Base-by-base conservation (phyloP, 1,139 yeast genomes). In the Candida sanyaensis region DNA sequence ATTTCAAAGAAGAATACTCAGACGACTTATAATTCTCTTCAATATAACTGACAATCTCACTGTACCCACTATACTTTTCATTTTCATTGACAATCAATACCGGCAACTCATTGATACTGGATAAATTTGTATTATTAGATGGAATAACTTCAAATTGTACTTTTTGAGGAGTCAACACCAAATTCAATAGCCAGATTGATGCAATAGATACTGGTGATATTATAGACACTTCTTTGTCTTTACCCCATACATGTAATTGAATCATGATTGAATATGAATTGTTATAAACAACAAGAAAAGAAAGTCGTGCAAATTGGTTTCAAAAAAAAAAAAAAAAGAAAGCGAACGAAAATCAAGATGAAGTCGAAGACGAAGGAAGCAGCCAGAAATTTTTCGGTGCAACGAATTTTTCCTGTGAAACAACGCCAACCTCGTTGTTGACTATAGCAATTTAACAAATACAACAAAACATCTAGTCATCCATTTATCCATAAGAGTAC, bases 221-320 rank as follows among this genome's bases (percentile, higher is more conserved):
- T 23, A 72, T 55, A 6, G 78, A 70, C 2, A 74, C 58, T 21
- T 55, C 53, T 0, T 51, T 50, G 6, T 64, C 64, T 30, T 58
- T 59, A 23, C 88, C 88, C 88, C 88, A 84, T 5, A 81, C 75
- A 56, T 83, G 86, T 41, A 84, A 62, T 51, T 75, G 71, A 55
- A 71, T 45, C 61, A 59, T 65, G 10, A 37, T 27, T 23, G 12
- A 6, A 12, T 24, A 21, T 40, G 17, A 8, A 12, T 17, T 17
- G 21, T 17, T 17, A 17, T 17, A 17, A 3, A 17, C 21, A 17
- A 17, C 21, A 30, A 30, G n/a, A 31, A 13, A 30, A 38, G 1
- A 8, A 7, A 27, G 42, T 39, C 42, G 42, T 39, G 42, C 9
- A 30, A 3, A 28, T 7, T 36, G 38, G 38, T 23, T 34, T 21